Evolutionary conservation across 192 early-diverging fungal genomes (phyloP).

Genomic region (Piromyces sp.): DNA sequence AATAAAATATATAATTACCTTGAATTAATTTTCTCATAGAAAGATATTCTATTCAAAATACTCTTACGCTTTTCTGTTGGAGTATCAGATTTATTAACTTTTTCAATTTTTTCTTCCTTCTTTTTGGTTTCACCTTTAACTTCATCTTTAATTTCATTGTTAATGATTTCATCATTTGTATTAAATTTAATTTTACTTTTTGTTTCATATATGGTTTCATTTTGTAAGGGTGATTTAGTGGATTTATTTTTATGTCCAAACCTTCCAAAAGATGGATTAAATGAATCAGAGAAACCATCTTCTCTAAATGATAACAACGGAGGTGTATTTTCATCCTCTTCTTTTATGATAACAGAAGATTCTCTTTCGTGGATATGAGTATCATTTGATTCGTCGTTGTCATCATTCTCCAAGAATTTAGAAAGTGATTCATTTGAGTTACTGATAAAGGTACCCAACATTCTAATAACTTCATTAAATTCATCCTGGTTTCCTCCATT

Average conservation of each 20-base stretch:
- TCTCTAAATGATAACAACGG: not conserved
- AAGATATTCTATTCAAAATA: not conserved
- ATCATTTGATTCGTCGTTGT: not conserved
- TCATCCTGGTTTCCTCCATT: not conserved
- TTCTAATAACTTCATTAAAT: not conserved
- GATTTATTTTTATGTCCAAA: not conserved
- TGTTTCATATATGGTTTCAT: too few relatives aligned
- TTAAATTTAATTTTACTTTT: too few relatives aligned
- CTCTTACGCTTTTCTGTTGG: not conserved
- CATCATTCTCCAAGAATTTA: too few relatives aligned
- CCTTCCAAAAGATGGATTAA: not conserved
- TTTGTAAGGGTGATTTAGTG: too few relatives aligned
- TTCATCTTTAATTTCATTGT: too few relatives aligned
- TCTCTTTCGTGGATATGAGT: not conserved
- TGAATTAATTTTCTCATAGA: not conserved
- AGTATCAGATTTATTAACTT: not conserved
- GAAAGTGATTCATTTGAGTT: not conserved
- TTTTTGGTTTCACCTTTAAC: too few relatives aligned
- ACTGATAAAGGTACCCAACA: not conserved
- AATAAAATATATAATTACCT: not conserved
- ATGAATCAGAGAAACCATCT: not conserved
- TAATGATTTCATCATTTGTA: too few relatives aligned
- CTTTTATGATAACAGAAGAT: not conserved
- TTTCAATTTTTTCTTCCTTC: too few relatives aligned
- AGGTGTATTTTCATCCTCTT: not conserved